Percentiles rank a stretch among this genome's conserved stretches.
Conservation (phyloP, 106 monocot genomes). For the Amphibolis antarctica region DNA sequence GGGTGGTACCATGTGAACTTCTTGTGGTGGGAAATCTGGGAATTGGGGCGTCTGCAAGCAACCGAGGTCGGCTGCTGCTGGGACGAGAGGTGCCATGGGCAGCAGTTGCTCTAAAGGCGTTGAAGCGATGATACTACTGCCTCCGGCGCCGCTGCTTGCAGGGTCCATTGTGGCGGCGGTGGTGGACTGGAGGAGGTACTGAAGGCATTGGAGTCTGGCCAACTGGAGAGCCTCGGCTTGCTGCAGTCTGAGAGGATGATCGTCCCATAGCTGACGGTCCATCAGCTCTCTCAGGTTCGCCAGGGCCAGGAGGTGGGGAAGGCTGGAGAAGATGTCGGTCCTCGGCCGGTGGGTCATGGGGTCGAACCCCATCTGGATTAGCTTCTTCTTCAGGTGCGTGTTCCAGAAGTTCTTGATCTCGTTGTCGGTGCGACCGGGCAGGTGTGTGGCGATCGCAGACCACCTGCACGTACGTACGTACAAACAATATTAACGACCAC, state of each 20-base stretch:
- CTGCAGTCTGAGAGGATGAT: conserved; percentile 37
- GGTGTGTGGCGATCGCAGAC: conserved; percentile 80
- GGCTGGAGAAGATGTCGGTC: conserved; percentile 50
- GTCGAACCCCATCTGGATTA: conserved; percentile 86
- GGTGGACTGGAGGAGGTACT: conserved; percentile 41
- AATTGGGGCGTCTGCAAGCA: not conserved
- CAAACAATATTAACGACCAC: not conserved
- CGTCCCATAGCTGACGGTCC: conserved; percentile 26
- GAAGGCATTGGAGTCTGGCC: conserved; percentile 53
- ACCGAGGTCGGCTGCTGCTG: not conserved
- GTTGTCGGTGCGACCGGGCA: conserved; percentile 80
- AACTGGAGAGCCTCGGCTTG: conserved; percentile 35
- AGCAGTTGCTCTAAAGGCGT: not conserved
- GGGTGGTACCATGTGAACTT: not conserved
- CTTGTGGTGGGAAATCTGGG: not conserved
- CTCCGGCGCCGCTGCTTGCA: no score
- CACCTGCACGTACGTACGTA: no score
- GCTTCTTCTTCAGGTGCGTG: conserved; percentile 88
- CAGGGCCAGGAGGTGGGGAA: conserved; percentile 66
- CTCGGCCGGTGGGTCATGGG: conserved; percentile 85
- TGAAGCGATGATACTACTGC: conserved; percentile 3
- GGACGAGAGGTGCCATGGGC: no score
- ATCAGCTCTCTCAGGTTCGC: conserved; percentile 46
- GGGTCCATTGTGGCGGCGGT: conserved; percentile 7
- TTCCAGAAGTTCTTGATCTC: conserved; percentile 98